Conservation (phyloP, 352 stramenopile species). For the Globisporangium lucens region DNA sequence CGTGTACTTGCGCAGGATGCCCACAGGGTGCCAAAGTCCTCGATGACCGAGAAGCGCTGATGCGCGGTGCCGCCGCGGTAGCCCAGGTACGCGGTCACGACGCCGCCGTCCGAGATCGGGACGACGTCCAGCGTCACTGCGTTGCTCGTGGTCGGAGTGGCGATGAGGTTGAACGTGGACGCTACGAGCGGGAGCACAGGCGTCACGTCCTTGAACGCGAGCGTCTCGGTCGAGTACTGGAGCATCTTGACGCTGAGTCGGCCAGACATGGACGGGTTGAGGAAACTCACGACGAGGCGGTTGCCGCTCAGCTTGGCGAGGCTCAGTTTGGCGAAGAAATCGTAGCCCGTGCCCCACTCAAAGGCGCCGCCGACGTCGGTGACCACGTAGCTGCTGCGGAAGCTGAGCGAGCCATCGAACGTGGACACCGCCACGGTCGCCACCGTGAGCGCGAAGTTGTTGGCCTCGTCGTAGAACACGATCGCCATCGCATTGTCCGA, state of each 20-base stretch:
- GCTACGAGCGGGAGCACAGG: conserved; percentile 40
- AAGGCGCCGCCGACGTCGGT: conserved; percentile 38
- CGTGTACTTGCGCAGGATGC: conserved; percentile 40
- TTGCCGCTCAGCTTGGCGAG: conserved; percentile 40
- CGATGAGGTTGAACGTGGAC: conserved; percentile 31
- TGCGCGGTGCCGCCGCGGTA: conserved; percentile 27
- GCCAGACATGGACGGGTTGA: conserved; percentile 49
- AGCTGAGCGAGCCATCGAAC: conserved; percentile 26
- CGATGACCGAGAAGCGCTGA: conserved; percentile 43
- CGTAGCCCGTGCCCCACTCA: conserved; percentile 34
- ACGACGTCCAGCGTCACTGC: conserved; percentile 44
- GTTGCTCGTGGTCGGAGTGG: conserved; percentile 8
- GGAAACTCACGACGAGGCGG: conserved; percentile 59
- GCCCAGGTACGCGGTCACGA: conserved; percentile 46
- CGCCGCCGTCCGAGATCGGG: conserved; percentile 38
- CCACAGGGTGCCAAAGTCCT: conserved; percentile 42
- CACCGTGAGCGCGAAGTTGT: conserved; percentile 57
- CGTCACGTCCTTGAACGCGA: conserved; percentile 47
- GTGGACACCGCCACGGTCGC: conserved; percentile 29
- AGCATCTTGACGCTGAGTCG: conserved; percentile 47
- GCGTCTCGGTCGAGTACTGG: conserved; percentile 36
- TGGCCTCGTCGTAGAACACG: conserved; percentile 49
- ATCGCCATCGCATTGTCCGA: conserved; percentile 40
- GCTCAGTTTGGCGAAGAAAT: conserved; percentile 37
- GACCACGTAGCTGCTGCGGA: conserved; percentile 49